Conservation (phyloP, 768 basidiomycete species). For the Aureoboletus auriporus region DNA sequence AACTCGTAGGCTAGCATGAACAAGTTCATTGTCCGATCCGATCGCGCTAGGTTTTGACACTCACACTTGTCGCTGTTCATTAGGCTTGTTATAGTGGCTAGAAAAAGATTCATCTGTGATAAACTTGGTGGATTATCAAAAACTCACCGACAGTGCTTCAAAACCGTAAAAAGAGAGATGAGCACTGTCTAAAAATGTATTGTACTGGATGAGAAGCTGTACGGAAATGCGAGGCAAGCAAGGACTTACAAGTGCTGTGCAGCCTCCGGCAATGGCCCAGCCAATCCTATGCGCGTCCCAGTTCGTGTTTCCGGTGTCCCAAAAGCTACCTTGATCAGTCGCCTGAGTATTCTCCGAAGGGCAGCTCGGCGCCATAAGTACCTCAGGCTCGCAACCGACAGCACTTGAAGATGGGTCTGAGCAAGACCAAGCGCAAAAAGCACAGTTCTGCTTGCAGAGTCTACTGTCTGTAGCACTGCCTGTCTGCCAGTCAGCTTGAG, state of each 20-base stretch:
- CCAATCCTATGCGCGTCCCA: constrained; percentile 68
- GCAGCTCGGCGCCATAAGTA: constrained; percentile 34
- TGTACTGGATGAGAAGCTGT: neutral
- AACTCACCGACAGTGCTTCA: constrained; percentile 61
- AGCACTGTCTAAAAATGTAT: constrained; percentile 47
- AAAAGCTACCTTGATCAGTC: constrained; percentile 62
- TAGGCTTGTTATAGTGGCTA: constrained; percentile 63
- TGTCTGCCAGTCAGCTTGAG: constrained; percentile 2
- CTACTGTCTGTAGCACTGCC: neutral
- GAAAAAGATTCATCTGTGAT: neutral
- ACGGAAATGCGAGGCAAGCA: neutral
- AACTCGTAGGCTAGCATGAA: constrained; percentile 55
- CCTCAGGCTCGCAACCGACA: neutral
- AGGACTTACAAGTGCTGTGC: constrained; percentile 48
- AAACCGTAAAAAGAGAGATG: constrained; percentile 53
- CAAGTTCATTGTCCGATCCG: neutral
- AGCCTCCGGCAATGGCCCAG: constrained; percentile 68
- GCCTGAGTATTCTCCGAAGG: constrained; percentile 46
- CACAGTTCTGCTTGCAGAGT: constrained; percentile 1
- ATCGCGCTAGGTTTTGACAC: constrained; percentile 15
- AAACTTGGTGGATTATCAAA: neutral
- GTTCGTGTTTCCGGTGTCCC: constrained; percentile 47
- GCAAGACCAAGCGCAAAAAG: constrained; percentile 6
- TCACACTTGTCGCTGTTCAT: constrained; percentile 80
- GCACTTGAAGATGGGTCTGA: neutral